These are phyloP conservation scores for Ophiocytium majus DNA, from an alignment of 352 stramenopile species.

Conservation along the genomic window DNA sequence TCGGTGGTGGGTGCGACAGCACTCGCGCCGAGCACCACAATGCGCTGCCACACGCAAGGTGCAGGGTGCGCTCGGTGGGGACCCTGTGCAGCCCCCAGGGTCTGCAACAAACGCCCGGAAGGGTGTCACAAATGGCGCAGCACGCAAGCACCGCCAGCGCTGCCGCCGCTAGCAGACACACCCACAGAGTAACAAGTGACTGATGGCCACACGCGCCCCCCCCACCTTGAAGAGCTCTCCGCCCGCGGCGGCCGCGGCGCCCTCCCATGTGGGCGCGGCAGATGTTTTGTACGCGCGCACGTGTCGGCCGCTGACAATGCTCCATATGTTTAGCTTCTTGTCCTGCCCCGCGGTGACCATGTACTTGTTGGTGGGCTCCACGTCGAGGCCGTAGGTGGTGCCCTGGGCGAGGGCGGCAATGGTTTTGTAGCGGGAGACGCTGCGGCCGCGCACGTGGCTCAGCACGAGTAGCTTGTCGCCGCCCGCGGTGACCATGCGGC, in stretches of 20 bases:
- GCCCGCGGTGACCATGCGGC: slow-evolving; percentile 38
- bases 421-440: slow-evolving; percentile 25
- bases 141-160: too few species aligned
- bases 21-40: too few species aligned
- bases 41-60: too few species aligned
- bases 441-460: slow-evolving; percentile 32
- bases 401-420: slow-evolving; percentile 51
- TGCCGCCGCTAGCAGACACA: too few species aligned
- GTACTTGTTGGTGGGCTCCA: slow-evolving; percentile 70
- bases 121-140: too few species aligned
- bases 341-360: slow-evolving; percentile 69
- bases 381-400: slow-evolving; percentile 71
- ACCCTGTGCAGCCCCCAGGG: too few species aligned
- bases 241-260: slow-evolving; percentile 17
- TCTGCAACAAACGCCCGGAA: too few species aligned
- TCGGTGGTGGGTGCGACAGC: too few species aligned
- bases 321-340: slow-evolving; percentile 74
- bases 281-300: slow-evolving; percentile 64
- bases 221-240: slow-evolving; percentile 39
- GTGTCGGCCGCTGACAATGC: slow-evolving; percentile 65
- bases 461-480: slow-evolving; percentile 53
- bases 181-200: too few species aligned
- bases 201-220: too few species aligned
- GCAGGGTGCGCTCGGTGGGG: too few species aligned
- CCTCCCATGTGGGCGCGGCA: slow-evolving; percentile 43